Evolutionary conservation across 2,329 filamentous ascomycete genomes (phyloP), one percentile per base, ranked within the genome.

Genomic region (Lasiodiplodia citricola): DNA sequence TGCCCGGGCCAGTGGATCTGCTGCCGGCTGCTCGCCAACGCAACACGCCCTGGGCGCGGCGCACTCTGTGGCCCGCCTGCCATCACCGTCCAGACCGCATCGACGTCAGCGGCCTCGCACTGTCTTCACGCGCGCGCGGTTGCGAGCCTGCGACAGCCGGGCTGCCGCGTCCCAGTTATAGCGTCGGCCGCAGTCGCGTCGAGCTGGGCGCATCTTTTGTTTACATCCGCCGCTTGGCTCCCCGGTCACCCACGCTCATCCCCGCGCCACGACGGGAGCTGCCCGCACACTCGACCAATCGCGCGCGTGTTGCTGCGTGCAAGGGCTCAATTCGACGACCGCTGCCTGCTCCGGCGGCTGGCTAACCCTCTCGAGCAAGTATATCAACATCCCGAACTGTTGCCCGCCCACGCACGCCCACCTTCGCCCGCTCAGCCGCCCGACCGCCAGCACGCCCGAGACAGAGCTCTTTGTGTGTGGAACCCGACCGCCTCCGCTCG

Each of bases 191-290:
- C 28, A 35, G 37, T 37, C 16, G 44, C 41, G 58, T 50, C 28
- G 23, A 47, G 44, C 44, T 47, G 44, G 31, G 44, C n/a, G 44
- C 44, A 47, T 31, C 51, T 8, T 64, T 51, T 68, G 66, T 68
- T 68, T 68, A 47, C 44, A 47, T 47, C 44, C 44, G 44, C 44
- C 18, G 44, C 44, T 47, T 47, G 44, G 44, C 44, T 47, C 44
- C 44, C 44, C n/a, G 66, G 60, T 68, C 60, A 62, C 56, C 50
- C 23, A 58, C 54, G 51, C 44, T 67, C 65, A 58, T 66, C 65
- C 37, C 37, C 65, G 44, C 60, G 44, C 44, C 47, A 31, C 47
- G 54, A 67, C 65, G 41, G 37, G 65, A 55, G 65, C 44, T 50
- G 54, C 37, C 54, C 52, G 31, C 58, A 18, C 62, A 38, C 21